phyloP scores from a whole-genome alignment of 2,329 filamentous ascomycete genomes.

The Pleurostoma richardsiae region DNA sequence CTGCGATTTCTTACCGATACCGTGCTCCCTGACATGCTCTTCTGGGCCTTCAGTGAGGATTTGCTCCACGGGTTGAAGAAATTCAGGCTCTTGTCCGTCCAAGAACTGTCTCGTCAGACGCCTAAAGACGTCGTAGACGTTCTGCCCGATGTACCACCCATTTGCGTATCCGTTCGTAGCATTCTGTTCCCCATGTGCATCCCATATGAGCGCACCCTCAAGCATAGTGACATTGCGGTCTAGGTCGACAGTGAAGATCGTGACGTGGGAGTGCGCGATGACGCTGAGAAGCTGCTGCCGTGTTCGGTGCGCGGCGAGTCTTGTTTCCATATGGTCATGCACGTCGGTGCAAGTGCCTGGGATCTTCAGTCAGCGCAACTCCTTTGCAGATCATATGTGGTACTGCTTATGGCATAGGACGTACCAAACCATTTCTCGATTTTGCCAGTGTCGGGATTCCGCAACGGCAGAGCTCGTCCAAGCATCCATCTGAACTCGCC shows the following conservation, averaged over 20 bases:
- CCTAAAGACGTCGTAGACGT: constrained; percentile 59
- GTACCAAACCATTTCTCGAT: constrained; percentile 75
- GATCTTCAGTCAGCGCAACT: constrained; percentile 1
- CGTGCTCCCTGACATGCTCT: constrained; percentile 61
- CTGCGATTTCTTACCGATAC: constrained; percentile 36
- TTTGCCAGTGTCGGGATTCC: constrained; percentile 57
- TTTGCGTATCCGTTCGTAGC: neutral
- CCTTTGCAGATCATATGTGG: neutral
- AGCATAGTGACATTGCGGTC: constrained; percentile 60
- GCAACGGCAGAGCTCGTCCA: constrained; percentile 64
- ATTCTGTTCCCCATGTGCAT: constrained; percentile 27
- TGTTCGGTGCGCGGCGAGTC: constrained; percentile 59
- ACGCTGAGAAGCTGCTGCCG: constrained; percentile 69
- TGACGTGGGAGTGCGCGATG: constrained; percentile 69
- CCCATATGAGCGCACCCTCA: constrained; percentile 61
- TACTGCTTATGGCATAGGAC: constrained; percentile 5
- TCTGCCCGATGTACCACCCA: constrained; percentile 7
- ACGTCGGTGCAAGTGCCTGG: constrained; percentile 69
- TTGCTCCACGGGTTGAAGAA: constrained; percentile 55
- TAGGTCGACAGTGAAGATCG: constrained; percentile 67
- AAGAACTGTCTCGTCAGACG: constrained; percentile 36
- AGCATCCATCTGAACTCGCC: constrained; percentile 78
- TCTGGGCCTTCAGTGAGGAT: constrained; percentile 57
- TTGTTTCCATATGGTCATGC: constrained; percentile 66
- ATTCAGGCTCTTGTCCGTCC: constrained; percentile 38